phyloP scores from a whole-genome alignment of 768 basidiomycete species.

The Mycena haematopus region DNA sequence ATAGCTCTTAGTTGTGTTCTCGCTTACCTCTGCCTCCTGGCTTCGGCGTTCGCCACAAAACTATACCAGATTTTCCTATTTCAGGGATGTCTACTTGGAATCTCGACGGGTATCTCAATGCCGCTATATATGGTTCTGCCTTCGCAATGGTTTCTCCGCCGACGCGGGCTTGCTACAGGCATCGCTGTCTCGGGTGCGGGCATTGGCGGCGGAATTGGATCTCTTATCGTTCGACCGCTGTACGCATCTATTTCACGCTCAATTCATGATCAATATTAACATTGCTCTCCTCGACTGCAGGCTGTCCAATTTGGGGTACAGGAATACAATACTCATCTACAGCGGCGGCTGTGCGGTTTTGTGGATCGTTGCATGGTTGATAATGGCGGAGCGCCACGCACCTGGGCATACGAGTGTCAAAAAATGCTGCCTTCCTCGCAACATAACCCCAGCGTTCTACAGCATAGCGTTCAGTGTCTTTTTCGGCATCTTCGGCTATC shows the following conservation, averaged over 20 bases:
- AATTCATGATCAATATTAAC: background rate
- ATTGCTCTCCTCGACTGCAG: constrained; percentile 2
- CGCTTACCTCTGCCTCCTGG: constrained; percentile 36
- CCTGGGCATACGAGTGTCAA: constrained; percentile 22
- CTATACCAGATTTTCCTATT: constrained; percentile 41
- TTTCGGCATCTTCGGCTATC: constrained; percentile 36
- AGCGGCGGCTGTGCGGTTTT: constrained; percentile 35
- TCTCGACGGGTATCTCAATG: constrained; percentile 33
- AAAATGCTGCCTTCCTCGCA: constrained; percentile 34
- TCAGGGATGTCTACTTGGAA: constrained; percentile 33
- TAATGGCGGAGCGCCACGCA: constrained; percentile 38
- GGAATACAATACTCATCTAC: constrained; percentile 40
- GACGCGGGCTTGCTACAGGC: constrained; percentile 41
- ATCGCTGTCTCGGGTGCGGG: constrained; percentile 41
- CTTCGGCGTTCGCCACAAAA: constrained; percentile 39
- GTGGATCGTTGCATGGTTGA: constrained; percentile 35
- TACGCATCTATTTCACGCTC: constrained; percentile 10
- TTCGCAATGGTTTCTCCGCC: constrained; percentile 42
- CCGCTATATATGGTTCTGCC: constrained; percentile 40
- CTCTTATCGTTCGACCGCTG: constrained; percentile 32
- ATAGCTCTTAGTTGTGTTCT: constrained; percentile 38
- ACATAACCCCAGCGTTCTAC: constrained; percentile 37
- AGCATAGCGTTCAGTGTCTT: constrained; percentile 40
- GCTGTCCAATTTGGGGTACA: constrained; percentile 38
- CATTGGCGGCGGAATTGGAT: constrained; percentile 37